These are phyloP conservation scores for Epithele typhae DNA, from an alignment of 768 basidiomycete species.

Conservation along the genomic window DNA sequence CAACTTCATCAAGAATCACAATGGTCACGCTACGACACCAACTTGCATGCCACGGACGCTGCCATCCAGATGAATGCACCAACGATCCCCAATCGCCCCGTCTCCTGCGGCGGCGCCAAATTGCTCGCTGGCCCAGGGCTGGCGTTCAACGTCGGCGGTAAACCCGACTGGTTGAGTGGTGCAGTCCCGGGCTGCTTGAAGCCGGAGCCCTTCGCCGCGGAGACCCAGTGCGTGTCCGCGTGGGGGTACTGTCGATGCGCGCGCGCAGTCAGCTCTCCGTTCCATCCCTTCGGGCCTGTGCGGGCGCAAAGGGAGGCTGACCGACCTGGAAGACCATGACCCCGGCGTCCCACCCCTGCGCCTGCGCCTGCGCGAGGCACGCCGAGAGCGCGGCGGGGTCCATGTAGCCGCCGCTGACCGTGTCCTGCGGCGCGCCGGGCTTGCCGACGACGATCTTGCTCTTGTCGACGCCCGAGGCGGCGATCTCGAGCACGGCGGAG, in stretches of 20 bases:
- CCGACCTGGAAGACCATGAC: conserved; percentile 12
- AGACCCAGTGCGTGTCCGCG: conserved; percentile 7
- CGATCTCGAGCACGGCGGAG: conserved; percentile 50
- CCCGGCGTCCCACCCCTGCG: conserved; percentile 9
- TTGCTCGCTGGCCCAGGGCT: no score
- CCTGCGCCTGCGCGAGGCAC: conserved; percentile 11
- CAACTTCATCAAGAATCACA: no score
- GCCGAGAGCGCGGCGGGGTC: conserved; percentile 18
- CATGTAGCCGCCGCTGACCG: conserved; percentile 53
- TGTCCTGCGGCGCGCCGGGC: conserved; percentile 36
- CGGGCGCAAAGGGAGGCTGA: neutral
- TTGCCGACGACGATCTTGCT: conserved; percentile 56
- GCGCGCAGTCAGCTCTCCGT: neutral
- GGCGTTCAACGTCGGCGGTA: no score
- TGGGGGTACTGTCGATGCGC: conserved; percentile 5
- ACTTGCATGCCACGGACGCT: no score
- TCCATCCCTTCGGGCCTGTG: neutral
- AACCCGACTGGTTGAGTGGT: no score
- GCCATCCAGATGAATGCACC: no score
- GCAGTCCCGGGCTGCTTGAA: no score
- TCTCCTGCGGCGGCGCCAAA: no score
- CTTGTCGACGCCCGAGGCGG: conserved; percentile 37
- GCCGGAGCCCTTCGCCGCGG: conserved; percentile 5
- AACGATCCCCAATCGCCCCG: no score
- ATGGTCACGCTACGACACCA: no score